phyloP scores from a whole-genome alignment of 2,329 filamentous ascomycete species.

The Tolypocladium guangdongense region DNA sequence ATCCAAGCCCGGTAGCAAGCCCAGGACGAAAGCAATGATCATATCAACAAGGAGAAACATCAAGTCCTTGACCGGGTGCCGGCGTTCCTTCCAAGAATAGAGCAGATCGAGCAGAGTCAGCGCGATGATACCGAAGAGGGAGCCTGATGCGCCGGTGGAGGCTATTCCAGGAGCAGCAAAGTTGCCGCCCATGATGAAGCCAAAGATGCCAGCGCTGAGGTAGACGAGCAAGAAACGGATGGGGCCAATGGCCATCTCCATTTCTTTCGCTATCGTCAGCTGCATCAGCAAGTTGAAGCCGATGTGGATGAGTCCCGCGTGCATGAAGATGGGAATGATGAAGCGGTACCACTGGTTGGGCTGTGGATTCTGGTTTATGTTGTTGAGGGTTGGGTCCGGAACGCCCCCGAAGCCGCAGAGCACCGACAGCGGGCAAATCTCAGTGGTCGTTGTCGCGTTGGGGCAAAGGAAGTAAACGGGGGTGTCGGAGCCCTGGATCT shows the following conservation, averaged over 20 bases:
- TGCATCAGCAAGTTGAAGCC: slow-evolving; percentile 92
- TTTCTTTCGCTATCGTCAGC: slow-evolving; percentile 79
- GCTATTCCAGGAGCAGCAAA: slow-evolving; percentile 73
- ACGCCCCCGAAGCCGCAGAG: slow-evolving; percentile 75
- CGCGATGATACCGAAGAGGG: slow-evolving; percentile 84
- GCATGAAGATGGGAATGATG: slow-evolving; percentile 90
- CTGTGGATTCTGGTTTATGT: slow-evolving; percentile 38
- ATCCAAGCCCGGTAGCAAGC: slow-evolving; percentile 82
- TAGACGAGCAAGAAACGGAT: slow-evolving; percentile 87
- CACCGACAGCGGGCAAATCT: slow-evolving; percentile 60
- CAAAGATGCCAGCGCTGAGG: slow-evolving; percentile 84
- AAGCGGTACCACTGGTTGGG: slow-evolving; percentile 97
- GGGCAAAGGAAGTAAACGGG: slow-evolving; percentile 66
- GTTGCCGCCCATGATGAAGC: slow-evolving; percentile 89
- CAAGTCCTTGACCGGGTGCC: slow-evolving; percentile 70
- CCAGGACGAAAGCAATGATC: slow-evolving; percentile 81
- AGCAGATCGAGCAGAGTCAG: slow-evolving; percentile 80
- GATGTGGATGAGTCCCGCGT: slow-evolving; percentile 89
- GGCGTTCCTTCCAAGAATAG: slow-evolving; percentile 81
- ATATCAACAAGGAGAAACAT: slow-evolving; percentile 79
- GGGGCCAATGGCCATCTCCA: slow-evolving; percentile 82
- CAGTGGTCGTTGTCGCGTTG: slow-evolving; percentile 54
- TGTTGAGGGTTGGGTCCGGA: slow-evolving; percentile 52
- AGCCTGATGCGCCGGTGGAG: slow-evolving; percentile 81
- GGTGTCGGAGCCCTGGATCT: slow-evolving; percentile 43